Evolutionary conservation across 768 basidiomycete genomes (phyloP), one percentile per base, ranked within the genome.

Genomic region (Lyophyllum shimeji): DNA sequence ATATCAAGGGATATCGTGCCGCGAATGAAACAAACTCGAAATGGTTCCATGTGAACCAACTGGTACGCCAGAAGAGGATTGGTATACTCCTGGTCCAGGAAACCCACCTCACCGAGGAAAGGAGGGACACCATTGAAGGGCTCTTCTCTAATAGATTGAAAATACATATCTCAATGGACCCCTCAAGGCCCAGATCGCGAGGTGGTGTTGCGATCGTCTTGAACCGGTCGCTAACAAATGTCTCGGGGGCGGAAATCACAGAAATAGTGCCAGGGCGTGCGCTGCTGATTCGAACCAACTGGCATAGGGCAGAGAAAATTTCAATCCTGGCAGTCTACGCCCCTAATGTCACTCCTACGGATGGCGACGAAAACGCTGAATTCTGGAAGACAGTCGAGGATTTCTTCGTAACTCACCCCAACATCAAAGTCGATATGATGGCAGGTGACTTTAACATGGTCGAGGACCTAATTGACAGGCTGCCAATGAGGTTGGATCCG

Each of bases 391-490:
- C 8, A 7, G 27, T 51, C 1, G 12, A 29, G 3, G 1, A 21
- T 1, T 50, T 33, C 24, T 31, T 56, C 0, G 2, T 18, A 15
- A 4, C 27, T 1, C 29, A 45, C 40, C 50, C 48, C 1, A 50
- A 52, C 7, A 55, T 55, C 9, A 60, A 50, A 44, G 71, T 68
- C 3, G 69, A 78, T 27, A 12, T 76, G 0, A 55, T 82, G 46
- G 29, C 71, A 0, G 77, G 77, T 0, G 77, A 82, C 55, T 73
- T 74, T 40, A 81, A 82, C 57, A 27, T 79, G 0, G 70, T 73
- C 0, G 76, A 80, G 52, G 72, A 76, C 1, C 17, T 57, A 0
- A 52, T 79, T 0, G 78, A 80, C 52, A 8, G 73, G 0, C 44
- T 74, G 0, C 77, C 77, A 1, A 34, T 53, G 0, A 56, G 58